Percentiles rank a stretch among this genome's conserved stretches.
Evolutionary conservation across 768 basidiomycete species (phyloP).

Genomic region (Amanita fuliginea): DNA sequence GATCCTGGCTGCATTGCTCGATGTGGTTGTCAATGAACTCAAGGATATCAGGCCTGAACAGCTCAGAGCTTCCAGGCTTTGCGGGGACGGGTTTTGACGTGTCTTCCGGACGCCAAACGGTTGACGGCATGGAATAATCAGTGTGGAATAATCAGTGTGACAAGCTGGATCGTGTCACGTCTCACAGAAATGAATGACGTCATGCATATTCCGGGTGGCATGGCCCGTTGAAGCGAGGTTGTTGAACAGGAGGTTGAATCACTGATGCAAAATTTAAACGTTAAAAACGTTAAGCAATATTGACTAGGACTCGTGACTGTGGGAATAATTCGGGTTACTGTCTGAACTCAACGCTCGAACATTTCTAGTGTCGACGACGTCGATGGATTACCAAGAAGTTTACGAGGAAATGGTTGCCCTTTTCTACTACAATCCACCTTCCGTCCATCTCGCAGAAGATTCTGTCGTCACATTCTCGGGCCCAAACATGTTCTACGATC

Average conservation of each 20-base stretch:
- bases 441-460: background rate
- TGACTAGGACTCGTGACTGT: no score
- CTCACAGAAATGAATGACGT: no score
- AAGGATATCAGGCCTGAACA: constrained; percentile 49
- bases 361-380: no score
- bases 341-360: no score
- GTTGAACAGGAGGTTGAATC: no score
- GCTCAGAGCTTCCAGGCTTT: constrained; percentile 18
- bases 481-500: background rate
- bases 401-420: background rate
- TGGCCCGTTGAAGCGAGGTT: no score
- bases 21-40: constrained; percentile 51
- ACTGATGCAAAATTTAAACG: no score
- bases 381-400: background rate
- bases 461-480: background rate
- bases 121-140: background rate
- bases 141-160: no score
- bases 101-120: constrained; percentile 36
- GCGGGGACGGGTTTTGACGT: constrained; percentile 18
- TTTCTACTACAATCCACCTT: background rate
- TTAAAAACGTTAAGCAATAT: no score
- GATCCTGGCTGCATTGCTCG: constrained; percentile 36
- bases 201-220: no score
- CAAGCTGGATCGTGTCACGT: no score
- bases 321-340: no score